These are phyloP conservation scores for Bryum argenteum DNA, from an alignment of 225 moss, liverwort and hornwort genomes.

Conservation along the genomic window DNA sequence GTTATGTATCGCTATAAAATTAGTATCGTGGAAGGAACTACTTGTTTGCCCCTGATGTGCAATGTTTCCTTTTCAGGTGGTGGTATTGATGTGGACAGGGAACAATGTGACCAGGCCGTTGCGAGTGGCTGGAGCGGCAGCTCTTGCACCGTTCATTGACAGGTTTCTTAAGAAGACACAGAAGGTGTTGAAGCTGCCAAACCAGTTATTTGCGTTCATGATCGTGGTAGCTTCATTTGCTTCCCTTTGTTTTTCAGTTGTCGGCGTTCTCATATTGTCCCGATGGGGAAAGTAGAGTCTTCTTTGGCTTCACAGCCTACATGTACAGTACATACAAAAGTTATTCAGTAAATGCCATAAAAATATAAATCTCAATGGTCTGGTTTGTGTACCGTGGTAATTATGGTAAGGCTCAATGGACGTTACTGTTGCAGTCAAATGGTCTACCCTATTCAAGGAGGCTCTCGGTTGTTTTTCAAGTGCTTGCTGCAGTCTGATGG, in stretches of 20 bases:
- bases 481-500: too few species aligned
- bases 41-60: constrained; percentile 23
- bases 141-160: constrained; percentile 81
- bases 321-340: constrained; percentile 44
- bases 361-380: constrained; percentile 9
- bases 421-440: too few species aligned
- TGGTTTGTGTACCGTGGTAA: not conserved
- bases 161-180: constrained; percentile 90
- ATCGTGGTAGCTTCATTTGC: constrained; percentile 91
- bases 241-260: constrained; percentile 81
- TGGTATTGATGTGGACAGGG: constrained; percentile 97
- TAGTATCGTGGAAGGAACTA: too few species aligned
- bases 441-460: too few species aligned
- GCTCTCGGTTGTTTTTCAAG: too few species aligned
- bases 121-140: constrained; percentile 95
- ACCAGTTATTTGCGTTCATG: constrained; percentile 95
- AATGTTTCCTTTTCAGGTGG: constrained; percentile 54
- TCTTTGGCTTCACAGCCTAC: constrained; percentile 12
- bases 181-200: constrained; percentile 79
- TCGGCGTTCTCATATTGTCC: constrained; percentile 83
- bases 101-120: constrained; percentile 97
- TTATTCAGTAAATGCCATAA: constrained; percentile 28
- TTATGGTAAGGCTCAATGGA: too few species aligned
- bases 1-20: not conserved
- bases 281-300: constrained; percentile 64